Evolutionary conservation across 768 basidiomycete species (phyloP), one percentile per base, ranked within the genome.

Genomic region (Mycena indigotica): DNA sequence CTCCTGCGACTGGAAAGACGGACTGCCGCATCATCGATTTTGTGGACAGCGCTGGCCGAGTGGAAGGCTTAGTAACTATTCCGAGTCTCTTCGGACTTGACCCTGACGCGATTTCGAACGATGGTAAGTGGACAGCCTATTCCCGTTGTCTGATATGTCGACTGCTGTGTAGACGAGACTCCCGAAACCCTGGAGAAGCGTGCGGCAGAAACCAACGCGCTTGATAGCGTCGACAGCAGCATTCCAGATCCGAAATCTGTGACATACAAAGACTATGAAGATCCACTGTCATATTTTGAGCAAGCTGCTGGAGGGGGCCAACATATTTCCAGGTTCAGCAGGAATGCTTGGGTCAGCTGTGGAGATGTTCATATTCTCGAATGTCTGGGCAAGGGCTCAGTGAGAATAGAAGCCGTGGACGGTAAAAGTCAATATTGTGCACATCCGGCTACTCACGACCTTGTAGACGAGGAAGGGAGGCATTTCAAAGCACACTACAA

Each of bases 21-120:
- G 85, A 96, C 67, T 98, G 95, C 70, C 85, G 82, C 13, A 85
- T 98, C 56, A 90, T 98, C 61, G 95, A 98, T 69, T 89, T 97
- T 61, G 93, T 95, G 16, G 93, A 95, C 67, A 88, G 84, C 35
- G 76, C 83, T 21, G 76, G 75, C 32, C 82, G 88, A 8, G 82
- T 93, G 3, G 69, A 81, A 6, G 92, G 93, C 12, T 76, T 95
- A 25, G 75, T 94, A 24, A 91, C 86, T 16, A 80, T 83, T 12
- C 95, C 95, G 0, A 92, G 89, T 5, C 73, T 98, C 12, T 90
- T 95, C 66, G 95, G 95, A 0, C 72, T 98, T 3, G 86, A 91
- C 66, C 88, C 91, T n/a, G 69, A 75, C 12, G 83, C 84, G 55
- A 68, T 89, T 5, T 70, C 72, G 21, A 72, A 85, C n/a, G 83